A percentile compares a stretch with the other conserved stretches of the same genome.
Conservation (phyloP, 116 monocot genomes). For the Iris pallida region DNA sequence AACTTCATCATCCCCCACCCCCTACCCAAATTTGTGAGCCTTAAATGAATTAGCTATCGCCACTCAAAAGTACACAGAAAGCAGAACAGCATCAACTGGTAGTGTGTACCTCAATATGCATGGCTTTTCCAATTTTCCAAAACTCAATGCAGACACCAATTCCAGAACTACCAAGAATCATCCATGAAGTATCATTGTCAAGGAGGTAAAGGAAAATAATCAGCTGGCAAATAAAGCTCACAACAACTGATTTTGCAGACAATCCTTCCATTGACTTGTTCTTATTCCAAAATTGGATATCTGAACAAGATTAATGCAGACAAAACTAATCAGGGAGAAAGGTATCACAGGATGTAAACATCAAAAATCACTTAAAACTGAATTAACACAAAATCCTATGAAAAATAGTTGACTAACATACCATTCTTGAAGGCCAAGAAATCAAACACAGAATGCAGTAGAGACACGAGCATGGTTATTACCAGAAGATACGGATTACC, state of each 20-base stretch:
- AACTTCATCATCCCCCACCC: too few species aligned
- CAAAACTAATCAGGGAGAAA: not conserved
- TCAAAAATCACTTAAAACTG: not conserved
- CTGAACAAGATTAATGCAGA: slow-evolving; percentile 28
- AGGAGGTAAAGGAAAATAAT: slow-evolving; percentile 95
- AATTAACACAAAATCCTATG: not conserved
- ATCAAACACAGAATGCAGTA: slow-evolving; percentile 90
- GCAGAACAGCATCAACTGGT: too few species aligned
- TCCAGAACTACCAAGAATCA: slow-evolving; percentile 93
- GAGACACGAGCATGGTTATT: slow-evolving; percentile 79
- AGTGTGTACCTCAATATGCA: slow-evolving; percentile 79
- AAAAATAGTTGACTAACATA: slow-evolving; percentile 23
- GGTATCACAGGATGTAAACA: slow-evolving; percentile 3
- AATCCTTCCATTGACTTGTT: slow-evolving; percentile 99
- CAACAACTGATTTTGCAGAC: slow-evolving; percentile 95
- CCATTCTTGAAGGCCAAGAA: slow-evolving; percentile 96
- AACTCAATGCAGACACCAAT: slow-evolving; percentile 91
- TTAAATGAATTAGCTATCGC: too few species aligned
- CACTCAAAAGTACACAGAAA: too few species aligned
- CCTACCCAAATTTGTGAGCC: too few species aligned
- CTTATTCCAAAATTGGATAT: slow-evolving; percentile 99
- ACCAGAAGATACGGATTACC: slow-evolving; percentile 85
- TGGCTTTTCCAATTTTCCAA: slow-evolving; percentile 99
- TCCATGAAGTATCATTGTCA: slow-evolving; percentile 99
- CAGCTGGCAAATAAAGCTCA: slow-evolving; percentile 86